Conservation (phyloP, 371 early-diverging fungal genomes). For the Cokeromyces recurvatus region DNA sequence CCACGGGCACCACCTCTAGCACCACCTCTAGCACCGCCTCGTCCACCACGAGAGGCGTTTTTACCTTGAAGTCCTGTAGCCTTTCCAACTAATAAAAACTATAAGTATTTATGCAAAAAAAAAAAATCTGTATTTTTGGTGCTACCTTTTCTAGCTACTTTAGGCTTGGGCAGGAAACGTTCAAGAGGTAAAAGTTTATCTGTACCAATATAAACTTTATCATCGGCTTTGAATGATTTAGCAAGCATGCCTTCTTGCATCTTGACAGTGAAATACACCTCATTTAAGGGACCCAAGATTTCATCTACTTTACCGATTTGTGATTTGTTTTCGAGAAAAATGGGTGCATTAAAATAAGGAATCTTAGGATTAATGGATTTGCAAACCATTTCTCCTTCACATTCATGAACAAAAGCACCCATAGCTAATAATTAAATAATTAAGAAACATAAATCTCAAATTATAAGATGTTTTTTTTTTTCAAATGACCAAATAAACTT, state of each 20-base stretch:
- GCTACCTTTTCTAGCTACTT: slow-evolving; percentile 60
- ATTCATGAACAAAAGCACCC: slow-evolving; percentile 91
- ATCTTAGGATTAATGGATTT: slow-evolving; percentile 88
- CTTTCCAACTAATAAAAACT: slow-evolving; percentile 25
- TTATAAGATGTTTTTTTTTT: too few species aligned
- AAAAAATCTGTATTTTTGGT: too few species aligned
- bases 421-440: slow-evolving; percentile 59
- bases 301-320: slow-evolving; percentile 99
- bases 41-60: slow-evolving; percentile 42
- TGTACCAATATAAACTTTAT: slow-evolving; percentile 89
- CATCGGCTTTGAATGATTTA: slow-evolving; percentile 82
- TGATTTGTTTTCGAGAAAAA: slow-evolving; percentile 95
- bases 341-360: slow-evolving; percentile 99
- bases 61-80: slow-evolving; percentile 45
- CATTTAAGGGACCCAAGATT: slow-evolving; percentile 97
- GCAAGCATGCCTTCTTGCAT: slow-evolving; percentile 92
- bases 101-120: too few species aligned
- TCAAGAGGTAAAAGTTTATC: slow-evolving; percentile 96
- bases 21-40: slow-evolving; percentile 27
- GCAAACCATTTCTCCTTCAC: slow-evolving; percentile 98
- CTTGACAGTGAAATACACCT: slow-evolving; percentile 96
- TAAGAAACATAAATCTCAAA: too few species aligned
- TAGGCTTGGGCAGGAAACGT: slow-evolving; percentile 95
- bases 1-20: slow-evolving; percentile 11
- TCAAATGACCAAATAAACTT: slow-evolving; percentile 28